Conservation (phyloP, 371 early-diverging fungal species). For the Rhizopus stolonifer region DNA sequence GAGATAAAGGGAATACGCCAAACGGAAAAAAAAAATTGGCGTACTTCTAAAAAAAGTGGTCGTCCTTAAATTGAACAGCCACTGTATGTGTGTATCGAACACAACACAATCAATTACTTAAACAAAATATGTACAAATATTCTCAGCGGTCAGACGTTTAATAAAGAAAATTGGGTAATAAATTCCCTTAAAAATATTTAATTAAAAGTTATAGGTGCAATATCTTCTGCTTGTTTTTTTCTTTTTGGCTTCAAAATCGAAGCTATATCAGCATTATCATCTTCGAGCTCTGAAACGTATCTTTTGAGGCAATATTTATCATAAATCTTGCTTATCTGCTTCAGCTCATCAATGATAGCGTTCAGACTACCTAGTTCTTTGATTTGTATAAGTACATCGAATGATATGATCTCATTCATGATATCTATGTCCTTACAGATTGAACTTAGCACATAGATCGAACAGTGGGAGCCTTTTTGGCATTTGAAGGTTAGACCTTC, state of each 20-base stretch:
- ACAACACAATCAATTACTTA: no score
- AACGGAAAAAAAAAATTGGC: no score
- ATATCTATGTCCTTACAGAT: background rate
- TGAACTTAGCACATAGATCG: constrained; percentile 3
- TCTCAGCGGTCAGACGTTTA: no score
- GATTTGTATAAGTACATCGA: constrained; percentile 3
- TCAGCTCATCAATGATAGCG: constrained; percentile 3
- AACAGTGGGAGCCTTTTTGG: constrained; percentile 14
- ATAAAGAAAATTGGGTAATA: no score
- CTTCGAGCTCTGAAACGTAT: constrained; percentile 6
- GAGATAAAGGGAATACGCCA: no score
- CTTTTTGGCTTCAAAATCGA: constrained; percentile 11
- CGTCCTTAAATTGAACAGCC: no score
- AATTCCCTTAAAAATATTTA: no score
- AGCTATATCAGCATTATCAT: constrained; percentile 3
- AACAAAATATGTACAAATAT: no score
- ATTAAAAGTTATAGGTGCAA: no score
- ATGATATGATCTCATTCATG: constrained; percentile 4
- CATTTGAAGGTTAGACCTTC: constrained; percentile 14
- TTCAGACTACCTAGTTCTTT: constrained; percentile 3
- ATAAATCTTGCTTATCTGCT: constrained; percentile 6
- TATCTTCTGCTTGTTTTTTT: no score
- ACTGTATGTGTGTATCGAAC: no score
- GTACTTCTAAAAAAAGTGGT: no score
- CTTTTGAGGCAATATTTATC: background rate